Conservation (phyloP, 176 grass and related monocot genomes). For the Oryza glaberrima region DNA sequence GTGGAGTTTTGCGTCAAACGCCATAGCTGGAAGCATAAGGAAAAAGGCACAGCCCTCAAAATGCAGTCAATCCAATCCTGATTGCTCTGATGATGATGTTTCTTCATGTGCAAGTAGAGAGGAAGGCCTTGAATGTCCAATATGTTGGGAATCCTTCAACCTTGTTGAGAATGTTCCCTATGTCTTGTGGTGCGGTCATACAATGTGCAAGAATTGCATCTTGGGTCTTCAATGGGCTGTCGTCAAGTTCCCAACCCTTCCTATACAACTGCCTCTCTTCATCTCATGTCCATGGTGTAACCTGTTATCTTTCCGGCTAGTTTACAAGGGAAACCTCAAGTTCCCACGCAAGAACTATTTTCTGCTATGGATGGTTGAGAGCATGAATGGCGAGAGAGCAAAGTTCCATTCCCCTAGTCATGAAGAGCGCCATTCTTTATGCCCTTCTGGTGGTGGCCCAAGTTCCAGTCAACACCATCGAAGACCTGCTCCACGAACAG, state of each 20-base stretch:
- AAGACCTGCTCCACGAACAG: conserved; percentile 33
- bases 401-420: conserved; percentile 52
- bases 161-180: conserved; percentile 92
- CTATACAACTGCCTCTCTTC: conserved; percentile 78
- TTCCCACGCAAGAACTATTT: conserved; percentile 95
- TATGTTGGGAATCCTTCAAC: conserved; percentile 98
- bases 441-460: conserved; percentile 23
- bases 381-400: conserved; percentile 72
- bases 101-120: conserved; percentile 79
- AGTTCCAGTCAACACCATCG: conserved; percentile 50
- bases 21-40: conserved; percentile 60
- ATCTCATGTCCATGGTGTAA: conserved; percentile 95
- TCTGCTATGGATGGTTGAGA: conserved; percentile 96
- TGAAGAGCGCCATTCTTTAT: conserved; percentile 30
- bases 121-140: conserved; percentile 90
- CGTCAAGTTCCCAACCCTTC: conserved; percentile 73
- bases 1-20: conserved; percentile 71
- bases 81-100: conserved; percentile 85
- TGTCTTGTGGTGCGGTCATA: conserved; percentile 95
- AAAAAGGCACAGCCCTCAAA: conserved; percentile 47
- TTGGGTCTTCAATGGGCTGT: conserved; percentile 84
- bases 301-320: conserved; percentile 64
- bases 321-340: conserved; percentile 80
- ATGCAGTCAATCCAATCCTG: conserved; percentile 45
- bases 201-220: conserved; percentile 96